Base-by-base conservation (phyloP, 2,329 filamentous ascomycete species). In the Coniochaeta sp. region DNA sequence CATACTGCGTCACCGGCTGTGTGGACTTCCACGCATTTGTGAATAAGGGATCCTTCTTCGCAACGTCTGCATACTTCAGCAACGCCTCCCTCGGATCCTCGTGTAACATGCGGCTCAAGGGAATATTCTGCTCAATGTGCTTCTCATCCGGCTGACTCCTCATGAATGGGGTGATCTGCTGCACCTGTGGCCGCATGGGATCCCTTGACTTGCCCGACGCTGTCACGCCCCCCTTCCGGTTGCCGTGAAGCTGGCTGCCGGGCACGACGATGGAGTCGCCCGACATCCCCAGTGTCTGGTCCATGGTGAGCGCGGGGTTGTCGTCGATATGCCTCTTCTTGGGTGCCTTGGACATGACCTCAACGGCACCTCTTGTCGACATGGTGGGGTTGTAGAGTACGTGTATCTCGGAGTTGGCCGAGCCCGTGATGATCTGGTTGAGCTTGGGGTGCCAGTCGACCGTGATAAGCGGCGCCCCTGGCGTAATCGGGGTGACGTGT, bases 301-400 rank as follows among this genome's bases (percentile, higher is more conserved):
- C 91, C 66, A 88, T 95, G 1, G 91, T 96, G 30, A 95, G 77
- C 53, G 82, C 83, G 1, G 91, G 84, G 67, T 97, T 90, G 68
- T 99, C 94, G 65, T 99, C 94, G 54, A 99, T 84, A 65, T 99
- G 92, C 1, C 92, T 86, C 61, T 90, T 91, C 73, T 99, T 97
- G 3, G 94, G 91, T 0, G 91, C 91, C 62, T 90, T 89, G 55
- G 87, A 91, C 83, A 99, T 91, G 58, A 97, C 87, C 54, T 89
- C 84, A 51, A 91, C 85, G 3, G 91, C 94, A 53, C 94, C 94
- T 55, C 83, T 85, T 12, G 67, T 79, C 20, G 94, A 99, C 59
- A 83, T 85, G n/a, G 76, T 81, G 2, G 94, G 94, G 63, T 88
- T 92, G 73, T 94, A 99, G 47, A 99, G 84, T 38, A 97, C 80